Base-by-base conservation (phyloP, 371 early-diverging fungal species). In the Apophysomyces elegans region DNA sequence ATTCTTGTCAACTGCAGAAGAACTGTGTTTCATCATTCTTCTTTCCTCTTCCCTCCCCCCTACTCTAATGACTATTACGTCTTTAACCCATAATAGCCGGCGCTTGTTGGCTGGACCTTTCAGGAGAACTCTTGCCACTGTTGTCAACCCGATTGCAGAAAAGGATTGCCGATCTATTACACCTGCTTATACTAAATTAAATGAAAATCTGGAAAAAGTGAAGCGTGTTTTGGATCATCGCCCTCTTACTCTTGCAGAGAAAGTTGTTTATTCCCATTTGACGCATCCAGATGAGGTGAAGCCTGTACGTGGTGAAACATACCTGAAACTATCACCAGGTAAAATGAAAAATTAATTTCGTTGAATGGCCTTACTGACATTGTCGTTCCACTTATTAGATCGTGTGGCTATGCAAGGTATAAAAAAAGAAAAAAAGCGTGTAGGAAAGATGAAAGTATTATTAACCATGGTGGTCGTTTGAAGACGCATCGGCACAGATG, bases 211-310 rank as follows among this genome's bases (percentile, higher is more conserved):
- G 46, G 76, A 75, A 12, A 78, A 78, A 56, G 86, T 88, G 58
- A 78, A 78, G 64, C 78, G 85, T 64, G 71, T 86, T 21, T 73
- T 88, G 59, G 75, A 84, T 63, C 70, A 80, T 56, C 84, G 84
- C 12, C 91, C 92, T 7, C 74, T 97, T 66, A 96, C 96, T 11
- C 82, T 96, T 44, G 93, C 96, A 4, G 96, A 98, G 67, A 98
- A 98, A 89, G 90, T 96, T 61, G 87, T 98, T 21, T 97, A 95
- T 68, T 90, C 95, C 58, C 98, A 98, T 80, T 82, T 97, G 74
- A 90, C 92, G 57, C 89, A 96, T 58, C 89, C 92, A 13, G 84
- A 84, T 62, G 86, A 81, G 75, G 90, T 84, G 8, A 74, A 86
- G 7, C 90, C 90, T 14, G 81, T 89, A 12, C 81, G 90, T 37